phyloP scores from a whole-genome alignment of 129 eudicot species.

The Lactuca sativa region DNA sequence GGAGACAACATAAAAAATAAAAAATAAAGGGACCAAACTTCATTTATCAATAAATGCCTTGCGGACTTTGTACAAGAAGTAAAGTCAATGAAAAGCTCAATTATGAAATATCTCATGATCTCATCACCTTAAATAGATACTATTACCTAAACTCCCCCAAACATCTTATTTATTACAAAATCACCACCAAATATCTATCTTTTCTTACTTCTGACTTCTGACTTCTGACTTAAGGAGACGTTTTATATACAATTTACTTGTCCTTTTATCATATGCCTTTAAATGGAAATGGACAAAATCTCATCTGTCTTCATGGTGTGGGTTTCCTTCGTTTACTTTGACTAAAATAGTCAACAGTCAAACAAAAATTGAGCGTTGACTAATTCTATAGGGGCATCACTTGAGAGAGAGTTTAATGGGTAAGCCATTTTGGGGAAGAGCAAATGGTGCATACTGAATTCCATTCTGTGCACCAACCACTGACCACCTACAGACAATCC shows the following conservation, averaged over 20 bases:
- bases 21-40: constrained; percentile 15
- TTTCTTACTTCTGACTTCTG: constrained; percentile 5
- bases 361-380: constrained; percentile 26
- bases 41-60: constrained; percentile 50
- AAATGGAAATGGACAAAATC: constrained; percentile 21
- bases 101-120: not conserved
- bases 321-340: constrained; percentile 18
- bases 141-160: constrained; percentile 30
- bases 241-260: constrained; percentile 49
- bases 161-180: constrained; percentile 32
- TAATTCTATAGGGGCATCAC: not conserved
- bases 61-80: constrained; percentile 67
- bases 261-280: constrained; percentile 18
- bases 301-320: constrained; percentile 20
- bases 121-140: constrained; percentile 25
- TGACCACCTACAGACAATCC: constrained; percentile 38
- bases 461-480: constrained; percentile 36
- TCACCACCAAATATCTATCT: not conserved
- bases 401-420: constrained; percentile 37
- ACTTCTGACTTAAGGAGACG: constrained; percentile 19
- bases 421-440: constrained; percentile 45
- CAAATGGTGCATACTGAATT: constrained; percentile 48
- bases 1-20: constrained; percentile 3
- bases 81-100: constrained; percentile 25
- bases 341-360: constrained; percentile 21